Conservation (phyloP, 2,329 filamentous ascomycete genomes). For the Teratosphaeria viscida region DNA sequence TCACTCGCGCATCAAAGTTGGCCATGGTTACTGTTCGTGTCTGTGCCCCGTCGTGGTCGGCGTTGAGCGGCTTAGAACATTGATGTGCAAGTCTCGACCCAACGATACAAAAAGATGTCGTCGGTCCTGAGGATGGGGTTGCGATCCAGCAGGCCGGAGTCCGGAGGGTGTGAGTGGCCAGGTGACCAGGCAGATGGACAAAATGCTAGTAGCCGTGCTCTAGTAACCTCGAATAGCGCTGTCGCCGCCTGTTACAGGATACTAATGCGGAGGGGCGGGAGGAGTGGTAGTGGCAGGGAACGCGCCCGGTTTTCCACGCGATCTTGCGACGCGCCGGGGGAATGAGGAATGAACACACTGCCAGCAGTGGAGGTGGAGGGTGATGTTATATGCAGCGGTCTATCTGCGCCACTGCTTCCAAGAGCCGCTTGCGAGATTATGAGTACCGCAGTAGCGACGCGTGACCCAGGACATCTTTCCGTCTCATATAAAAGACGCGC, state of each 20-base stretch:
- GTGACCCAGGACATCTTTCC: background rate
- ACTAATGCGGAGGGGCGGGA: background rate
- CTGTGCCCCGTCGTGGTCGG: background rate
- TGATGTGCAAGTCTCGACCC: background rate
- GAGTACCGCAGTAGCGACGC: background rate
- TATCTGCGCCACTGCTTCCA: background rate
- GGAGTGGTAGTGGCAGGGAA: background rate
- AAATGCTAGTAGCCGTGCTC: background rate
- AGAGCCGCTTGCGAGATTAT: background rate
- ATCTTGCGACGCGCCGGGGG: background rate
- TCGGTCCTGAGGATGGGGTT: background rate
- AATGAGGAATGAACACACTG: background rate
- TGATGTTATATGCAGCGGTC: background rate
- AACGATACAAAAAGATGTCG: background rate
- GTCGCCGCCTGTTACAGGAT: background rate
- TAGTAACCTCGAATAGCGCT: background rate
- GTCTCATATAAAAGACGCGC: background rate
- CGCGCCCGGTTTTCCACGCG: background rate
- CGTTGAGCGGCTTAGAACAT: background rate
- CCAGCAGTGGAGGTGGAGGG: background rate
- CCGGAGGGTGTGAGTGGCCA: no score
- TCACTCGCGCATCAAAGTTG: constrained; percentile 1
- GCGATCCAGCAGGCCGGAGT: background rate
- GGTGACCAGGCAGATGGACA: background rate
- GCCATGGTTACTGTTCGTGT: constrained; percentile 1